Evolutionary conservation across 2,329 filamentous ascomycete genomes (phyloP).

Genomic region (Paradendryphiella salina): DNA sequence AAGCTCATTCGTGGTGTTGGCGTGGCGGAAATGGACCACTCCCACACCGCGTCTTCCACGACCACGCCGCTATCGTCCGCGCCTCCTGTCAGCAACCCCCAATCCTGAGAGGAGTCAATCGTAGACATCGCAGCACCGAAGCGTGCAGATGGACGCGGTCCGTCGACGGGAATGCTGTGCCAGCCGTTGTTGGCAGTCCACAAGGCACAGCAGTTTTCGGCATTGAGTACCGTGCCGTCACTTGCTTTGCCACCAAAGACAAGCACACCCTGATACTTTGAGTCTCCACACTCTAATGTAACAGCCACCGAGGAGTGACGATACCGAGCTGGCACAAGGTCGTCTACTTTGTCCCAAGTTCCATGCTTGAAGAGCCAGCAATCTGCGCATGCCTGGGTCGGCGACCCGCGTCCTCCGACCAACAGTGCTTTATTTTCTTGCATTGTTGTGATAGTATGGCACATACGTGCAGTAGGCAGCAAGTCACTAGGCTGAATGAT

Average conservation of each 20-base stretch:
- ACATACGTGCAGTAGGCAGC: conserved; percentile 58
- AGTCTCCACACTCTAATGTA: conserved; percentile 45
- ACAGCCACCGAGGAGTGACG: conserved; percentile 68
- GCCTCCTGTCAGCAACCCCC: conserved; percentile 73
- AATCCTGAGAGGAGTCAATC: conserved; percentile 42
- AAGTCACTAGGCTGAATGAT: conserved; percentile 39
- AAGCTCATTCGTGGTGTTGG: conserved; percentile 33
- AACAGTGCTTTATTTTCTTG: conserved; percentile 64
- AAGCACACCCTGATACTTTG: conserved; percentile 50
- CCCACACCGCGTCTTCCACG: conserved; percentile 61
- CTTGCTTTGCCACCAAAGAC: conserved; percentile 54
- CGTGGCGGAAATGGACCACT: conserved; percentile 59
- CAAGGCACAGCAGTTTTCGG: conserved; percentile 43
- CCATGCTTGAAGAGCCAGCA: conserved; percentile 72
- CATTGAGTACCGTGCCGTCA: conserved; percentile 48
- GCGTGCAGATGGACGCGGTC: conserved; percentile 52
- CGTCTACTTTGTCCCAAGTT: conserved; percentile 66
- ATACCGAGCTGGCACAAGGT: conserved; percentile 72
- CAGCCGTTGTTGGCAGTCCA: conserved; percentile 58
- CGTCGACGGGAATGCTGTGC: conserved; percentile 49
- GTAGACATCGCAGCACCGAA: conserved; percentile 62
- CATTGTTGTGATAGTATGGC: conserved; percentile 74
- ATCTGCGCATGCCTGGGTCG: conserved; percentile 67
- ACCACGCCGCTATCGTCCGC: conserved; percentile 67
- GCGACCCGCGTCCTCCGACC: conserved; percentile 77